Evolutionary conservation across 208 protist genomes (phyloP), one percentile per base, ranked within the genome.

Genomic region (Crithidia brevicula): DNA sequence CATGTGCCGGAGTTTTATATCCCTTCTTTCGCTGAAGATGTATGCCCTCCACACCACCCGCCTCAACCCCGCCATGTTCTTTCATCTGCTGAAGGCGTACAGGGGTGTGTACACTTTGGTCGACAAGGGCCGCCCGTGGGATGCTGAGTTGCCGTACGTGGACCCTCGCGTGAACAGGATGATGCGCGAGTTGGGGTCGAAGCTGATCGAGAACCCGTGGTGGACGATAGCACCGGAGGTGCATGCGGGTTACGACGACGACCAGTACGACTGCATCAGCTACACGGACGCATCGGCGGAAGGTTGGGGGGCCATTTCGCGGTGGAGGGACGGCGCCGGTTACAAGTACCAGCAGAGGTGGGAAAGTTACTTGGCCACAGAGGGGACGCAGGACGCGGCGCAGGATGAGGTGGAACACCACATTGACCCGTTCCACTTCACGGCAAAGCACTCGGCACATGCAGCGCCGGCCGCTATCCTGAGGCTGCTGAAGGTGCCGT

Each of bases 261-360:
- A 25, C 7, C 3, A n/a, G 22, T 30, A 49, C 27, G 56, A 28
- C 34, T 15, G 0, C 7, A 47, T 61, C 56, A 4, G 16, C 18
- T 28, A 33, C 36, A 49, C 25, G 11, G 56, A 33, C 6, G 56
- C 56, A 18, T 61, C 38, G 18, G 25, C 56, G 15, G 56, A 61
- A 45, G 22, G 34, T 28, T 22, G 38, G 38, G 56, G 38, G 2
- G 25, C 56, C 2, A 31, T 30, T 13, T 20, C 34, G 18, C 36
- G 38, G 9, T 61, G 36, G 56, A 1, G 36, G n/a, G 25, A 8
- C 8, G 56, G 16, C 22, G 16, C 4, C 0, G 5, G 15, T 4
- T 51, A 25, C 28, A 33, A 36, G 43, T 64, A 36, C 28, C 58
- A 42, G 16, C 58, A 52, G 31, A 13, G 58, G 2, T 64, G 38